Evolutionary conservation across 2,329 filamentous ascomycete species (phyloP), one percentile per base, ranked within the genome.

Genomic region (Lasiodiplodia gonubiensis): DNA sequence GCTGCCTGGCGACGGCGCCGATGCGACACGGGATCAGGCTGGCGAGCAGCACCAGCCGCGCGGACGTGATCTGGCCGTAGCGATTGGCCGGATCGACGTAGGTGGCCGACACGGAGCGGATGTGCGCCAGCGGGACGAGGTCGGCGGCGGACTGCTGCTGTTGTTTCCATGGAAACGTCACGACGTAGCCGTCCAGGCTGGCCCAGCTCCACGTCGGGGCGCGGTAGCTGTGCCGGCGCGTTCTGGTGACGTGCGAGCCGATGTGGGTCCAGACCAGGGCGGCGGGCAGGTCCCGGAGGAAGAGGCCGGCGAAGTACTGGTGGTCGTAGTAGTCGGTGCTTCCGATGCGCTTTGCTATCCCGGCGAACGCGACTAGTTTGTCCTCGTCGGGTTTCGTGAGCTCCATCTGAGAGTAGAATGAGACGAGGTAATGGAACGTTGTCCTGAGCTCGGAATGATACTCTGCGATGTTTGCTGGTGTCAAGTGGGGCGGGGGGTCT

Each of bases 401-500:
- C 1, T 7, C 3, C 39, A 42, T 2, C 21, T 2, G 0, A 10
- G 48, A 51, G n/a, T 51, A 51, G 2, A 0, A 0, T 12, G 12
- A 0, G 4, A 51, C 11, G n/a, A 11, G 4, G 11, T 0, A 2
- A 23, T 51, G 21, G 2, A 12, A 51, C 0, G 3, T 1, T 5
- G 0, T 0, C 21, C 48, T 51, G 7, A 51, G 6, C 1, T 12
- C 4, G 11, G 1, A 12, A 11, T 51, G 6, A 51, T 51, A 16
- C 0, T 25, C 3, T 12, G 16, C 8, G 12, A 10, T 3, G 4
- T 14, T 12, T 4, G 0, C 11, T 51, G 0, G 0, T 5, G 48
- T 51, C 21, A 2, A 25, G 2, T n/a, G 8, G 0, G 12, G 14
- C 4, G 48, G 48, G 21, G 8, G 21, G 4, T 51, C 48, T 51